These are phyloP conservation scores for Chrysoporthe austroafricana DNA, from an alignment of 2,329 filamentous ascomycete genomes.

Conservation along the genomic window DNA sequence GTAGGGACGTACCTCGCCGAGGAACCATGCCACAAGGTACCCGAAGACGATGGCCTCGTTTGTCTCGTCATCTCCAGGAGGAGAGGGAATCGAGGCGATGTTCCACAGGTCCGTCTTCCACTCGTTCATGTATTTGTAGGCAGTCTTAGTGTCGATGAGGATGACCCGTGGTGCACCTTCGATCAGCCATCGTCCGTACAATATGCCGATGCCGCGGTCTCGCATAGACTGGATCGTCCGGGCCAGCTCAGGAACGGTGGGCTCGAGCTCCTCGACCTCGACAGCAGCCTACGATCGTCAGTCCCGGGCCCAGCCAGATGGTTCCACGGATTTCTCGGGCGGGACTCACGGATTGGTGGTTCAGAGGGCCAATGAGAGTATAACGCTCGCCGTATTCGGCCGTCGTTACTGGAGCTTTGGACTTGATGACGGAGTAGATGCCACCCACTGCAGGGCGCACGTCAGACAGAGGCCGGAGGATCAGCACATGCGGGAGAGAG, in stretches of 20 bases:
- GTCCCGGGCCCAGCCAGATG: slow-evolving; percentile 23
- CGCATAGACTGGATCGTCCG: slow-evolving; percentile 91
- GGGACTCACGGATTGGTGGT: slow-evolving; percentile 79
- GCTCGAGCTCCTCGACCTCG: slow-evolving; percentile 92
- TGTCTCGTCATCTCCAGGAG: slow-evolving; percentile 88
- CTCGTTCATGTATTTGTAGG: slow-evolving; percentile 88
- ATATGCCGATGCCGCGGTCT: slow-evolving; percentile 83
- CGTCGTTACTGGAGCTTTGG: slow-evolving; percentile 95
- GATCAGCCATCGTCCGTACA: slow-evolving; percentile 97
- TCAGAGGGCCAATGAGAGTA: slow-evolving; percentile 91
- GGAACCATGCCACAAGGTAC: slow-evolving; percentile 95
- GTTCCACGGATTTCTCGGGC: no score
- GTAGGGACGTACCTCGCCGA: slow-evolving; percentile 77
- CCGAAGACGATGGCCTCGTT: slow-evolving; percentile 98
- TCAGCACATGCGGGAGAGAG: no score
- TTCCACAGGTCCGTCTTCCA: slow-evolving; percentile 98
- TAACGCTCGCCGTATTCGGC: slow-evolving; percentile 98
- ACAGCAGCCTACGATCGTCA: slow-evolving; percentile 74
- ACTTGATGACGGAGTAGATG: slow-evolving; percentile 99
- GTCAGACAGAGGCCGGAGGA: slow-evolving; percentile 31
- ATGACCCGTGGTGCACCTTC: slow-evolving; percentile 93
- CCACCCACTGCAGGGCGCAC: slow-evolving; percentile 71
- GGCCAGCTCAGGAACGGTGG: slow-evolving; percentile 76
- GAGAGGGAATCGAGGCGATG: slow-evolving; percentile 88
- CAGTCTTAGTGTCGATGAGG: slow-evolving; percentile 92